Conservation (phyloP, 257 asterid species). For the Thymus mandschuricus region DNA sequence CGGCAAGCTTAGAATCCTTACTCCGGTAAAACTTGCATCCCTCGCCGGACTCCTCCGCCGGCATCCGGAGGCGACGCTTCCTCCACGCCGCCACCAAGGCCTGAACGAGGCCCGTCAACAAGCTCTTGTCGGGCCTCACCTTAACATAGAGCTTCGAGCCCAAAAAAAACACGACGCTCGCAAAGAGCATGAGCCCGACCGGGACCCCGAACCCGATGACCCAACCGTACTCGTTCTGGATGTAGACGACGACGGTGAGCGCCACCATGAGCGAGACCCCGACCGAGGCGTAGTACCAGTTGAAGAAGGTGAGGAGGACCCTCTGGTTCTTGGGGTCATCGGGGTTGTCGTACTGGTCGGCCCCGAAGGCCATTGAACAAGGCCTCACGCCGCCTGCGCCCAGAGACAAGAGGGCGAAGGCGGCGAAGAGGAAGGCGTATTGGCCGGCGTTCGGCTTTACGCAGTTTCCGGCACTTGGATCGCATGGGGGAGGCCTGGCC, state of each 20-base stretch:
- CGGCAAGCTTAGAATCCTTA: conserved; percentile 37
- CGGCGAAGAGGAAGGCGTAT: conserved; percentile 47
- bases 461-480: conserved; percentile 42
- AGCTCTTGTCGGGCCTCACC: conserved; percentile 52
- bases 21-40: conserved; percentile 37
- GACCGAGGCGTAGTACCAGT: conserved; percentile 67
- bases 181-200: conserved; percentile 51
- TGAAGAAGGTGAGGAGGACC: conserved; percentile 61
- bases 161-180: conserved; percentile 47
- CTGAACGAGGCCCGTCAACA: conserved; percentile 59
- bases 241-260: conserved; percentile 55
- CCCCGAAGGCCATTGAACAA: conserved; percentile 80
- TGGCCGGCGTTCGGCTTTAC: conserved; percentile 50
- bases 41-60: conserved; percentile 19
- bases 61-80: conserved; percentile 42
- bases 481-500: conserved; percentile 45
- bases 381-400: conserved; percentile 84
- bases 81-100: conserved; percentile 54
- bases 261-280: conserved; percentile 56
- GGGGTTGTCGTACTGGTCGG: conserved; percentile 70
- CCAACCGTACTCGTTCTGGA: conserved; percentile 65
- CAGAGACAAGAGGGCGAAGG: conserved; percentile 59
- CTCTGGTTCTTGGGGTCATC: conserved; percentile 54
- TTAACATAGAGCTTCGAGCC: conserved; percentile 55
- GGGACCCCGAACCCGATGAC: conserved; percentile 69